Conservation (phyloP, 345 rosid species). For the Hibiscus trionum region DNA sequence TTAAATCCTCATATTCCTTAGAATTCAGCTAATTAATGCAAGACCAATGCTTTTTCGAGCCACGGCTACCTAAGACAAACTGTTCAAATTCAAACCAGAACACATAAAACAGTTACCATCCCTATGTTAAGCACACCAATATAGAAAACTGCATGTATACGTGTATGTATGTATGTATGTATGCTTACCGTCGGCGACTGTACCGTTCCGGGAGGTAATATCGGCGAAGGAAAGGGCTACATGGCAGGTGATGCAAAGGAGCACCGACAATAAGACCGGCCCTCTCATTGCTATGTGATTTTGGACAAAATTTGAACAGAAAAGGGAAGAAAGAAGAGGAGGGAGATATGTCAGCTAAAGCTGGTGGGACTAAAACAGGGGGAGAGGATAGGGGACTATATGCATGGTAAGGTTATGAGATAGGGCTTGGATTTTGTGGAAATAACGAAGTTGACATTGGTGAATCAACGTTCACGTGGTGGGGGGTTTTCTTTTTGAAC, state of each 20-base stretch:
- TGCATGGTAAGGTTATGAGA: neutral
- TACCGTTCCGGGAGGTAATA: neutral
- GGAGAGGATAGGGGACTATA: neutral
- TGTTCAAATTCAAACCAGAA: too few species aligned
- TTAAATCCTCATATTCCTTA: neutral
- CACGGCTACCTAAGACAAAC: neutral
- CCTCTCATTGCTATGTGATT: neutral
- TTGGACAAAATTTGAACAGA: neutral
- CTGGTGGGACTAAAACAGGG: neutral
- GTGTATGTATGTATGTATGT: neutral
- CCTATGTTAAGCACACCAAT: too few species aligned
- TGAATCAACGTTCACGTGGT: constrained; percentile 2
- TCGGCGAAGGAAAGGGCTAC: neutral
- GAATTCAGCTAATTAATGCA: neutral
- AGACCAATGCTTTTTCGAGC: neutral
- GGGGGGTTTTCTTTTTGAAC: neutral
- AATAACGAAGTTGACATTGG: constrained; percentile 1
- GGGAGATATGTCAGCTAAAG: neutral
- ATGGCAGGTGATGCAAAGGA: neutral
- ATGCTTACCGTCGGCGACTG: neutral
- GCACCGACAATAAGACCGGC: constrained; percentile 1
- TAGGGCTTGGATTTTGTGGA: neutral
- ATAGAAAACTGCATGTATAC: too few species aligned
- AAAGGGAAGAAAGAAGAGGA: neutral
- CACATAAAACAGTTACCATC: too few species aligned